Percentiles rank a stretch among this genome's conserved stretches.
These are phyloP conservation scores for Pyrenula aspistea DNA, from an alignment of 495 filamentous ascomycete genomes.

Conservation along the genomic window DNA sequence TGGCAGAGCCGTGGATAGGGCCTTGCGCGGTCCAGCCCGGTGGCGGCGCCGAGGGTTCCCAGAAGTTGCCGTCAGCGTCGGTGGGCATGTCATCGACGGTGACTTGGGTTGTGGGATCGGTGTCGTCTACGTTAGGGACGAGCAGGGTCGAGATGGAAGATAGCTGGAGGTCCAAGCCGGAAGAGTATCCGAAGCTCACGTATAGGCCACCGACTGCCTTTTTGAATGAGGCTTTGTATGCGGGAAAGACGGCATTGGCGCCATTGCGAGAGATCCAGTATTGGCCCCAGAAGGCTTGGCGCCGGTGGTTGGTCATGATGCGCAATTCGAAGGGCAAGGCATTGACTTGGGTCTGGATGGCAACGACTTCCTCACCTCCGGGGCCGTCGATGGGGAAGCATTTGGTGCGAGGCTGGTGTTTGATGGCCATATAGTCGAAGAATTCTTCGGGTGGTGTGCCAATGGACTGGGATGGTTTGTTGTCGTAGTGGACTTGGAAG, in stretches of 20 bases:
- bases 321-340: neutral
- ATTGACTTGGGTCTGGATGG: neutral
- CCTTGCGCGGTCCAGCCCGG: neutral
- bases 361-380: neutral
- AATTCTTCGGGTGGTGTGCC: neutral
- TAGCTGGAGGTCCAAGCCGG: neutral
- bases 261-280: neutral
- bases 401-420: neutral
- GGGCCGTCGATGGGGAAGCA: neutral
- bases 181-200: neutral
- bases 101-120: neutral
- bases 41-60: neutral
- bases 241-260: neutral
- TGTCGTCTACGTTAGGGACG: neutral
- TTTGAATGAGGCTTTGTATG: neutral
- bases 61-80: neutral
- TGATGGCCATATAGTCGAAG: neutral
- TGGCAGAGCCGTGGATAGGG: neutral
- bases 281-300: neutral
- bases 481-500: neutral
- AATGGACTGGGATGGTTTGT: neutral
- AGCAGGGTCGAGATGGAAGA: neutral
- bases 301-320: neutral
- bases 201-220: neutral
- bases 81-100: neutral